phyloP scores from a whole-genome alignment of 1,284 basidiomycete genomes.

The Ustilago esculenta region DNA sequence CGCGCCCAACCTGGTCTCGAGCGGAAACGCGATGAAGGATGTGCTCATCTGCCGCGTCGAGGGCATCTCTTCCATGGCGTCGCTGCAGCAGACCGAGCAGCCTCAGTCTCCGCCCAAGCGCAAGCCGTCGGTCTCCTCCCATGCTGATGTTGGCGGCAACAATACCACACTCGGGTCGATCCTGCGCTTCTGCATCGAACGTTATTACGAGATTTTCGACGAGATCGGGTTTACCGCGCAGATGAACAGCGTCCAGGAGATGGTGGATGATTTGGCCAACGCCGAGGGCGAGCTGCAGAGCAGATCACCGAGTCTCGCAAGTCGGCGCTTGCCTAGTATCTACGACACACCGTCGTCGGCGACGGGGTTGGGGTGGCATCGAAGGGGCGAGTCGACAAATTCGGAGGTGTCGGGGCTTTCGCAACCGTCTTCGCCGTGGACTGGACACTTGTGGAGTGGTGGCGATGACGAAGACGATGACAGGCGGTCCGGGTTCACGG shows the following conservation, averaged over 20 bases:
- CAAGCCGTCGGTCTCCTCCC: slow-evolving; percentile 9
- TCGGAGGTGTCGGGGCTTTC: slow-evolving; percentile 12
- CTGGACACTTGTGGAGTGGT: neutral
- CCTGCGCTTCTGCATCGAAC: slow-evolving; percentile 79
- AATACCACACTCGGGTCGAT: slow-evolving; percentile 77
- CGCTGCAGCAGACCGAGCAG: too few relatives aligned
- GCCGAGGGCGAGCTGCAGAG: neutral
- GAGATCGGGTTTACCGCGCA: slow-evolving; percentile 18
- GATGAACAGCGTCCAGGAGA: slow-evolving; percentile 22
- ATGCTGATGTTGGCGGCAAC: slow-evolving; percentile 52
- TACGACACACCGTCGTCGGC: slow-evolving; percentile 12
- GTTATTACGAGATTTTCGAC: slow-evolving; percentile 85
- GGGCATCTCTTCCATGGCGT: slow-evolving; percentile 75
- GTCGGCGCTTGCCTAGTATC: slow-evolving; percentile 4
- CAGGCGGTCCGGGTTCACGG: slow-evolving; percentile 10
- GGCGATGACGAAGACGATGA: slow-evolving; percentile 14
- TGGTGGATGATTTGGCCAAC: slow-evolving; percentile 38
- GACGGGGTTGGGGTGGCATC: slow-evolving; percentile 9
- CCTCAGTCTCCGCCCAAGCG: slow-evolving; percentile 9
- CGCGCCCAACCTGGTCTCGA: slow-evolving; percentile 74
- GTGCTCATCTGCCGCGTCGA: slow-evolving; percentile 72
- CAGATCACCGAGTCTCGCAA: slow-evolving; percentile 9
- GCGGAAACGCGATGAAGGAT: slow-evolving; percentile 51
- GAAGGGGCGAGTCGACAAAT: slow-evolving; percentile 9
- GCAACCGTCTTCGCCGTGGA: slow-evolving; percentile 15